Conservation (phyloP, 306 rosid genomes). For the Trifolium subterraneum region DNA sequence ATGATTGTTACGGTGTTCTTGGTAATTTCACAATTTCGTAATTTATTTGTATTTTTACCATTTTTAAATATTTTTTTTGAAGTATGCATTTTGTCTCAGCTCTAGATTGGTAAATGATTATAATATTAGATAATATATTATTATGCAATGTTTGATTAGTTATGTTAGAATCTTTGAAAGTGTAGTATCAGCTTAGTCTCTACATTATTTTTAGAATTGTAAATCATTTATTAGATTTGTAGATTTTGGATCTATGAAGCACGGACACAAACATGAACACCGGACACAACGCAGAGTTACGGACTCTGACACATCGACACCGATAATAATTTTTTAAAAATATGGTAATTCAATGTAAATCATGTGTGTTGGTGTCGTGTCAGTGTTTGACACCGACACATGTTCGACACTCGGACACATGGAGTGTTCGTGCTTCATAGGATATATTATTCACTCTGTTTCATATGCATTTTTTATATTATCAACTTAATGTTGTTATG, state of each 20-base stretch:
- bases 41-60: neutral
- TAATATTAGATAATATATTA: neutral
- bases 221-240: neutral
- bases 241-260: neutral
- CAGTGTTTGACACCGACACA: too few species aligned
- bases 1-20: constrained; percentile 81
- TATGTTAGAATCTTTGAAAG: neutral
- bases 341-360: too few species aligned
- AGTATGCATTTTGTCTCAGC: neutral
- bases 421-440: too few species aligned
- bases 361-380: too few species aligned
- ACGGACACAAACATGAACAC: too few species aligned
- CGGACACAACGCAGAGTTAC: too few species aligned
- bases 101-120: neutral
- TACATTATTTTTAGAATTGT: neutral
- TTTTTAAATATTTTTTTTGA: neutral
- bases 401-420: too few species aligned
- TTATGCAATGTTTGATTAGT: constrained; percentile 1
- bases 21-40: constrained; percentile 41
- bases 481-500: neutral
- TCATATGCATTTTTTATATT: neutral
- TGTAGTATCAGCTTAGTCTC: neutral
- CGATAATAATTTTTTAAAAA: too few species aligned
- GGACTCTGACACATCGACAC: too few species aligned
- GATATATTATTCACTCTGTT: neutral